phyloP scores from a whole-genome alignment of 768 basidiomycete species.

The Lactarius tabidus region DNA sequence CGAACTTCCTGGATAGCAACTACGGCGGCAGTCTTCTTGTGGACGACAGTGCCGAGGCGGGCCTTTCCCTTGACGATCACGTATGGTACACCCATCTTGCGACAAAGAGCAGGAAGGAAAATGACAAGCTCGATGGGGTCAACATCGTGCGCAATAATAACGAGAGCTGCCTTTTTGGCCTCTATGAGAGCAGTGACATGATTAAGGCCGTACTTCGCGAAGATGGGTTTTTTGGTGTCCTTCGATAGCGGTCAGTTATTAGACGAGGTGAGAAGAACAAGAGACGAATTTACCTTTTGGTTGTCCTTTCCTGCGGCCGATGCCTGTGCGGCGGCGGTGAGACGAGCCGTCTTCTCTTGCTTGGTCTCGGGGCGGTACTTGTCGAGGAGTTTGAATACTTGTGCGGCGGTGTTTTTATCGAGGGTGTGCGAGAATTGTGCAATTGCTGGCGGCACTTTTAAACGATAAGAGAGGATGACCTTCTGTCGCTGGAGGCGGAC shows the following conservation, averaged over 20 bases:
- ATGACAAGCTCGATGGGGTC: conserved; percentile 99
- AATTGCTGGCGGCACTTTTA: conserved; percentile 98
- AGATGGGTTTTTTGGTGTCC: conserved; percentile 92
- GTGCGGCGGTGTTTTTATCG: conserved; percentile 99
- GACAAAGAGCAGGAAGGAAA: conserved; percentile 96
- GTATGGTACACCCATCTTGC: conserved; percentile 99
- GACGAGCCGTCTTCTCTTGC: conserved; percentile 95
- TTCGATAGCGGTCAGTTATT: conserved; percentile 29
- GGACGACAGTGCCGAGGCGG: conserved; percentile 94
- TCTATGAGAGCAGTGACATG: conserved; percentile 94
- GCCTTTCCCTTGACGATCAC: conserved; percentile 99
- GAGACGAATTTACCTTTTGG: conserved; percentile 45
- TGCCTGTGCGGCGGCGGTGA: conserved; percentile 70
- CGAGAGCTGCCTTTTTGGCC: conserved; percentile 95
- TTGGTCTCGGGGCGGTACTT: conserved; percentile 94
- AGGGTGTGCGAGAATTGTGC: conserved; percentile 96
- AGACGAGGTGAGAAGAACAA: not conserved
- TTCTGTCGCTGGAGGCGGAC: conserved; percentile 97
- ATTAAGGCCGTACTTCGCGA: conserved; percentile 96
- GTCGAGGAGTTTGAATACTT: conserved; percentile 97
- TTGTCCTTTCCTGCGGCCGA: conserved; percentile 77
- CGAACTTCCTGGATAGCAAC: conserved; percentile 90
- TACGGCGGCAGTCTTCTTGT: conserved; percentile 97
- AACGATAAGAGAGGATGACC: conserved; percentile 94
- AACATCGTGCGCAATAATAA: conserved; percentile 95